Base-by-base conservation (phyloP, 345 rosid species). In the Moricandia arvensis region DNA sequence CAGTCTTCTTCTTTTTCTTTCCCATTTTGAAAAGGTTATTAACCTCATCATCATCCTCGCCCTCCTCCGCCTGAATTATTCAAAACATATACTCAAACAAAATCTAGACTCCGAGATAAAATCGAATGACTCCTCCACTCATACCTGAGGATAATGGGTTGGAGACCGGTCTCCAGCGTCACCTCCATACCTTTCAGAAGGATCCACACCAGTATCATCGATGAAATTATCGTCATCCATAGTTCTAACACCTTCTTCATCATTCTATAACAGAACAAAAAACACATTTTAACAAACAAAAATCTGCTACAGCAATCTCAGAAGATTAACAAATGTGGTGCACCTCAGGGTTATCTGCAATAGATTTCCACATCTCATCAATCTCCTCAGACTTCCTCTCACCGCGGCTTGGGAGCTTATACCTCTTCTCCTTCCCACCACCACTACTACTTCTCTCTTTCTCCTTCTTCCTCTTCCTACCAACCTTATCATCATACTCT, bases 321-420 rank as follows among this genome's bases (percentile, higher is more conserved):
- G 11, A 47, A 45, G 58, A 34, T 75, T 59, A 34, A 41, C 35
- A 7, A 74, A 55, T 15, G 30, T 55, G 5, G n/a, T 38, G 30
- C 69, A 91, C 98, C 93, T 92, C 96, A 12, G 98, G 93, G 82
- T 94, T 91, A 58, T 84, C 86, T 1, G 96, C 97, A 74, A 91
- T 89, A 31, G 93, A 89, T 27, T 90, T 85, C 99, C 99, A 95
- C 98, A 95, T 90, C 90, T 92, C 99, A 68, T 89, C 86, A 21
- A 95, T 88, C 77, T 90, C 97, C 3, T 78, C 84, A 1, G 83
- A 77, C 70, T 74, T 75, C 59, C 87, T 82, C 69, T 85, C 87
- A 16, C 72, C 75, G 24, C 79, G 84, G 9, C 71, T 72, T 6
- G 83, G 66, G 35, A 54, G 79, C 75, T 67, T 90, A 18, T 75